Base-by-base conservation (phyloP, 176 grass and related monocot species). In the Carex pumila region DNA sequence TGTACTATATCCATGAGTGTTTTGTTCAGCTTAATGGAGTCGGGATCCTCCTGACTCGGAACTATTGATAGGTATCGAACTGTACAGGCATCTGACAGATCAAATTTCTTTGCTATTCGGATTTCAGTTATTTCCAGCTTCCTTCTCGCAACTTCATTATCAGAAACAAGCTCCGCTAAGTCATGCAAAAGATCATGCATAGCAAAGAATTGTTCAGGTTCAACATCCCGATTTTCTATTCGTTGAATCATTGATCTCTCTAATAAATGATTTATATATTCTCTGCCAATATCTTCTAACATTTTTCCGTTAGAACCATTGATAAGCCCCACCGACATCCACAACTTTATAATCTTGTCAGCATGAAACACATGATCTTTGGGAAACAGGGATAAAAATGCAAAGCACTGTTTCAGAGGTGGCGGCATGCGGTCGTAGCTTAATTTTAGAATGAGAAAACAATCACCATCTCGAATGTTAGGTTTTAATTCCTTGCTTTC, bases 141-240 rank as follows among this genome's bases (percentile, higher is more conserved):
- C 36, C 7, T 49, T 60, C 62, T 86, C 29, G 45, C 12, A 31
- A 36, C 22, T 80, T 69, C 75, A 8, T 72, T 71, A 21, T 77
- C 62, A 36, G 62, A 25, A 21, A 86, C 79, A 19, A 57, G 64
- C 55, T 81, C 61, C 4, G 85, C 85, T 19, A 86, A 25, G 63
- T 86, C 85, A 60, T 86, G 61, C 59, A 81, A 15, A 56, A 86
- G 85, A 71, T 86, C 85, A 50, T 86, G 85, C 63, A 86, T 81
- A 41, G 6, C 52, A 29, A 81, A 81, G 34, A 36, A 15, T 54
- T 25, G 56, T 32, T 86, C 21, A 12, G 50, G 0, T 47, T 29
- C 36, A 36, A 6, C 25, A 65, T 58, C 39, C 9, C 18, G 22
- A 32, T 68, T 59, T 52, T 31, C 81, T 12, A 29, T 45, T 47